phyloP scores from a whole-genome alignment of 345 rosid genomes.

The Syzygium oleosum region DNA sequence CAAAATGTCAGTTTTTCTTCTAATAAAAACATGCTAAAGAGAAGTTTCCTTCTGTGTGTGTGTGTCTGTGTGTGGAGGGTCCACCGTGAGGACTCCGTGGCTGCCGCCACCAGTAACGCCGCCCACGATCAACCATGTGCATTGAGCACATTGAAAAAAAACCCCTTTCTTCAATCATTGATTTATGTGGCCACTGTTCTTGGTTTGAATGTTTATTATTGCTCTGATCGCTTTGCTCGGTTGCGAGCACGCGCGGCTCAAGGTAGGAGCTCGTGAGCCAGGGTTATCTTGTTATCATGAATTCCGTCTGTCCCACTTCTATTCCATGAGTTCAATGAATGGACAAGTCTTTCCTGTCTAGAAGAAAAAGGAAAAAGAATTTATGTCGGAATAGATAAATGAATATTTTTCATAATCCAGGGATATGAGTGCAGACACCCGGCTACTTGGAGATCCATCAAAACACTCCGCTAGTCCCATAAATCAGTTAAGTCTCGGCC shows the following conservation, averaged over 20 bases:
- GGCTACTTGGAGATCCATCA: neutral
- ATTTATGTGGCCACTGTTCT: no score
- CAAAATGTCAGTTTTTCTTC: no score
- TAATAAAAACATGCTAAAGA: no score
- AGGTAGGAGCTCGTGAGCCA: neutral
- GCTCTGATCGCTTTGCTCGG: neutral
- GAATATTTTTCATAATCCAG: no score
- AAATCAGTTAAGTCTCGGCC: neutral
- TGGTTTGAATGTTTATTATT: no score
- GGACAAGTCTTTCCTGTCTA: neutral
- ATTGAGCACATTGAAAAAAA: no score
- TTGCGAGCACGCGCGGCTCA: neutral
- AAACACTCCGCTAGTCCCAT: neutral
- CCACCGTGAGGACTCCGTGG: no score
- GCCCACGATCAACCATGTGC: no score
- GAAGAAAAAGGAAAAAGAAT: neutral
- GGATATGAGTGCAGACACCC: neutral
- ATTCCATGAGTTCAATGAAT: neutral
- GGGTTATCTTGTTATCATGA: neutral
- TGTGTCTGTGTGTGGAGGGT: no score
- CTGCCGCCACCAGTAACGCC: no score
- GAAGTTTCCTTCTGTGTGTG: no score
- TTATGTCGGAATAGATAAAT: neutral
- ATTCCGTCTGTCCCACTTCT: neutral
- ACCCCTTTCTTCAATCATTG: no score